Conservation (phyloP, 257 asterid species). For the Prunella vulgaris region DNA sequence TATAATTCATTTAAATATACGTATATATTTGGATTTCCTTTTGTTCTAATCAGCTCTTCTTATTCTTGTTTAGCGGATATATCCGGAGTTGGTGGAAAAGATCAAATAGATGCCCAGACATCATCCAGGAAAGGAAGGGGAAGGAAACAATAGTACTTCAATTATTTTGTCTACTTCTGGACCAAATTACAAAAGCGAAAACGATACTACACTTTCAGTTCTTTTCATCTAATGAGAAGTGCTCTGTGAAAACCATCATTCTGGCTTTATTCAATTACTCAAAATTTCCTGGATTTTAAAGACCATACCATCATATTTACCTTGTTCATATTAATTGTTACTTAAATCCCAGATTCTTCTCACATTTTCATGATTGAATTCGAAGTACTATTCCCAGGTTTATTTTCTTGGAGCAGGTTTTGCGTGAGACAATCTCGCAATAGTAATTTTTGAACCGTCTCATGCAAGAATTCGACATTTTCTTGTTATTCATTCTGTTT, state of each 20-base stretch:
- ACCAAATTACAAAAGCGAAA: neutral
- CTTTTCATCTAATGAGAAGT: neutral
- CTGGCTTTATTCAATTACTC: neutral
- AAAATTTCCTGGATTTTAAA: neutral
- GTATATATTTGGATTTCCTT: neutral
- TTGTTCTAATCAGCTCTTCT: neutral
- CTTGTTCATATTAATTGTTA: neutral
- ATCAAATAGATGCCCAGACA: conserved; percentile 56
- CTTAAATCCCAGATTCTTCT: neutral
- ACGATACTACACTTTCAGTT: neutral
- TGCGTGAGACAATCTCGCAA: no score
- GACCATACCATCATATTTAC: neutral
- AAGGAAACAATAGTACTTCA: conserved; percentile 49
- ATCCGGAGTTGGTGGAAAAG: conserved; percentile 66
- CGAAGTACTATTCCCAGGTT: neutral
- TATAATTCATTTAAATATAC: neutral
- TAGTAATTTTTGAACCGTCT: no score
- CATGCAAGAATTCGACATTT: no score
- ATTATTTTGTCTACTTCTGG: neutral
- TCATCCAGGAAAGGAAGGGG: conserved; percentile 65
- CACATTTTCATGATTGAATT: neutral
- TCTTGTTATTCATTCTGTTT: neutral
- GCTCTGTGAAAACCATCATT: neutral
- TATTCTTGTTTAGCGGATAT: conserved; percentile 43
- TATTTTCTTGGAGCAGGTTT: neutral